phyloP scores from a whole-genome alignment of 495 filamentous ascomycete genomes.

The Penicillium canescens region DNA sequence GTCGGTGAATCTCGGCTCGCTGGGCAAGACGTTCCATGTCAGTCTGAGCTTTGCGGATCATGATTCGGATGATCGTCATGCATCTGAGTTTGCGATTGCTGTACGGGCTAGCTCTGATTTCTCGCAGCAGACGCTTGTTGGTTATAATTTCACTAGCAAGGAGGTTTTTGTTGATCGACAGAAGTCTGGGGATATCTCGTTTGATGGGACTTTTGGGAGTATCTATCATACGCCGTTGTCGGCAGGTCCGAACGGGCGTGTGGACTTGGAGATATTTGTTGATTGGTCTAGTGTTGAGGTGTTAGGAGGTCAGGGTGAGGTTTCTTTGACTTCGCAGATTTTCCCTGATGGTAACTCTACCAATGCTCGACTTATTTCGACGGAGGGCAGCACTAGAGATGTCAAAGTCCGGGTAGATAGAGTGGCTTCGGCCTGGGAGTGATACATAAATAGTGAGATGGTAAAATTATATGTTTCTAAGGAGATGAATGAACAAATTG shows the following conservation, averaged over 20 bases:
- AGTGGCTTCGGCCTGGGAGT: slow-evolving; percentile 14
- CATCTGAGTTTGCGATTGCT: slow-evolving; percentile 26
- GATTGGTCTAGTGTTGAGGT: slow-evolving; percentile 39
- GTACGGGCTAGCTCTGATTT: slow-evolving; percentile 28
- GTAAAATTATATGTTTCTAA: too few species aligned
- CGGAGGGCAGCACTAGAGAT: slow-evolving; percentile 16
- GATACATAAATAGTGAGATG: background rate
- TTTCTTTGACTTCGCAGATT: slow-evolving; percentile 36
- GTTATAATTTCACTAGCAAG: slow-evolving; percentile 44
- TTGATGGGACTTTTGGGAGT: slow-evolving; percentile 29
- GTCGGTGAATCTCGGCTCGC: slow-evolving; percentile 9
- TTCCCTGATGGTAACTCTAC: slow-evolving; percentile 27
- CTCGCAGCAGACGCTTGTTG: slow-evolving; percentile 39
- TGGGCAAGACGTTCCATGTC: slow-evolving; percentile 23
- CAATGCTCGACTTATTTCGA: slow-evolving; percentile 24
- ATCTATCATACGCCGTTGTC: slow-evolving; percentile 26
- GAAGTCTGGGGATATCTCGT: slow-evolving; percentile 24
- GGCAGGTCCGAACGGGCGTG: slow-evolving; percentile 10
- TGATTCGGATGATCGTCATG: background rate
- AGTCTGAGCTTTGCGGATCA: slow-evolving; percentile 22
- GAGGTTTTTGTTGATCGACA: slow-evolving; percentile 31
- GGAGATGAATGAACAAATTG: too few species aligned
- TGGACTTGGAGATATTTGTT: slow-evolving; percentile 28
- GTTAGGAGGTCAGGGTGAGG: slow-evolving; percentile 33
- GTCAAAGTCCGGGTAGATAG: slow-evolving; percentile 12